phyloP scores from a whole-genome alignment of 2,329 filamentous ascomycete species.

The Fusarium sp. region DNA sequence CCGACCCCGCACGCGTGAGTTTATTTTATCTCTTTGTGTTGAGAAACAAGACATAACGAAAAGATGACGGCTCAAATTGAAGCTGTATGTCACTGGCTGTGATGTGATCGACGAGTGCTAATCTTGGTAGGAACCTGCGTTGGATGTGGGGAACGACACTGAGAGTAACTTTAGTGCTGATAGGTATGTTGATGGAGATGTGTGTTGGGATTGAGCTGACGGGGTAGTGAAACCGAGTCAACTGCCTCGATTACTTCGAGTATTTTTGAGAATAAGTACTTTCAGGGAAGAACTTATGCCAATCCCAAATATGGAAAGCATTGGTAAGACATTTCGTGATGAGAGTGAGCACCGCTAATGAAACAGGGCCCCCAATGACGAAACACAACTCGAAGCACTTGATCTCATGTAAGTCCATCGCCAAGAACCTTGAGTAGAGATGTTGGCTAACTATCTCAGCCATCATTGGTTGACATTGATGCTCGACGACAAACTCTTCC shows the following conservation, averaged over 20 bases:
- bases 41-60: background rate
- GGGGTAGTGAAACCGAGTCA: slow-evolving; percentile 11
- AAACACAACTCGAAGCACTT: slow-evolving; percentile 37
- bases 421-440: rapidly evolving
- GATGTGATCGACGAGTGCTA: rapidly evolving
- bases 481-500: slow-evolving; percentile 33
- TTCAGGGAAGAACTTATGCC: slow-evolving; percentile 34
- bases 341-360: background rate
- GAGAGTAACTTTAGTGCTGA: slow-evolving; percentile 18
- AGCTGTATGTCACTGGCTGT: background rate
- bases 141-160: slow-evolving; percentile 9
- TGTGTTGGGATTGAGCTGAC: background rate
- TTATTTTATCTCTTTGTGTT: too few relatives aligned
- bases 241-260: slow-evolving; percentile 38
- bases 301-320: slow-evolving; percentile 41
- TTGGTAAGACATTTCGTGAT: slow-evolving; percentile 1
- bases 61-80: slow-evolving; percentile 22
- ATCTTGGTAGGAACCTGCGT: slow-evolving; percentile 8
- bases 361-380: slow-evolving; percentile 36
- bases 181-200: background rate
- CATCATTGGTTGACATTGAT: slow-evolving; percentile 39
- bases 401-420: slow-evolving; percentile 28
- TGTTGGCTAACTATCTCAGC: background rate
- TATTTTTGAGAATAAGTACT: slow-evolving; percentile 36
- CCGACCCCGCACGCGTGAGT: background rate